These are phyloP conservation scores for Pythium folliculosum DNA, from an alignment of 352 stramenopile species.

Conservation along the genomic window DNA sequence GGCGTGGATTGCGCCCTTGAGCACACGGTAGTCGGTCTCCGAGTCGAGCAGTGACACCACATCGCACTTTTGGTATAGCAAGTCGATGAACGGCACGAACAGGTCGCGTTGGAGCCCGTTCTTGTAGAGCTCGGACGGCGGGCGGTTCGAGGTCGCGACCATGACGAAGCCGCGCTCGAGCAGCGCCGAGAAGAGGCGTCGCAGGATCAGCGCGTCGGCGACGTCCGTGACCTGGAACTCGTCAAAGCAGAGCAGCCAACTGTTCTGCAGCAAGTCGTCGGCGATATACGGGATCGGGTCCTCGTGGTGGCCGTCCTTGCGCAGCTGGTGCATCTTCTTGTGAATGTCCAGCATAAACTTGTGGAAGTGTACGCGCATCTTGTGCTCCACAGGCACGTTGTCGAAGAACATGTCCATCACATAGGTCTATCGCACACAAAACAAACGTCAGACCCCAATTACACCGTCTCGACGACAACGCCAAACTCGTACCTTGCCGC, in stretches of 20 bases:
- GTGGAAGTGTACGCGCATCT: slow-evolving; percentile 97
- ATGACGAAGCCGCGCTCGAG: slow-evolving; percentile 92
- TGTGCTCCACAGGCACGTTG: slow-evolving; percentile 64
- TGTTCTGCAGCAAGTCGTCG: slow-evolving; percentile 81
- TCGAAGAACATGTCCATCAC: slow-evolving; percentile 98
- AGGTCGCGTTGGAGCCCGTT: slow-evolving; percentile 95
- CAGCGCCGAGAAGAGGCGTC: slow-evolving; percentile 92
- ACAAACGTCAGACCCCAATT: slow-evolving; percentile 1
- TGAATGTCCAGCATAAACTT: slow-evolving; percentile 98
- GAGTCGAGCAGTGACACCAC: slow-evolving; percentile 79
- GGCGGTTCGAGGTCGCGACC: slow-evolving; percentile 96
- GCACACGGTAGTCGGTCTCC: slow-evolving; percentile 78
- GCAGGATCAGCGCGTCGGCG: slow-evolving; percentile 95
- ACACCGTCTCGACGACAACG: background rate
- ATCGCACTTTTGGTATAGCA: slow-evolving; percentile 89
- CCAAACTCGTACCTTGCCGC: slow-evolving; percentile 75
- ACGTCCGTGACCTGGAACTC: slow-evolving; percentile 99
- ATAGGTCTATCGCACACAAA: slow-evolving; percentile 74
- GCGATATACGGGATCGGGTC: slow-evolving; percentile 87
- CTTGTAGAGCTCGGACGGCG: slow-evolving; percentile 94
- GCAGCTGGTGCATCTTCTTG: slow-evolving; percentile 92
- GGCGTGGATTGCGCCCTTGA: slow-evolving; percentile 61
- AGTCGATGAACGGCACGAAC: slow-evolving; percentile 96
- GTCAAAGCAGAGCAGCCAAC: slow-evolving; percentile 96
- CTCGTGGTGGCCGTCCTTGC: slow-evolving; percentile 80